Conservation (phyloP, 2,329 filamentous ascomycete genomes). For the Trichoderma endophyticum region DNA sequence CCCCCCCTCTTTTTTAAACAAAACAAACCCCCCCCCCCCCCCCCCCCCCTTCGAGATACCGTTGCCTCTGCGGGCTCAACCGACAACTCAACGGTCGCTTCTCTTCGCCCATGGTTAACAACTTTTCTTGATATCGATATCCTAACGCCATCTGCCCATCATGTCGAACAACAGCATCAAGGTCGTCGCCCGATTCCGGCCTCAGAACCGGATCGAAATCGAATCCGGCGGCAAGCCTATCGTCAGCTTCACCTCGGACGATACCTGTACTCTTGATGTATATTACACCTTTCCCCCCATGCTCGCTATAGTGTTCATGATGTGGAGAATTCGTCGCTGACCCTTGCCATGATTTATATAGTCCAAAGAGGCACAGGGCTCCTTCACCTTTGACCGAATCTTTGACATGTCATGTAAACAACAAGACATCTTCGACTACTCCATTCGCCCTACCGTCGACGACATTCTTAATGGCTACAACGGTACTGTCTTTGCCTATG, state of each 20-base stretch:
- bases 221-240: conserved; percentile 88
- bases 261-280: conserved; percentile 85
- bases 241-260: conserved; percentile 81
- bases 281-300: conserved; percentile 13
- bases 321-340: neutral
- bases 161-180: conserved; percentile 64
- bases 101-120: conserved; percentile 27
- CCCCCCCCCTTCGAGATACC: neutral
- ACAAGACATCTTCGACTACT: conserved; percentile 95
- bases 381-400: conserved; percentile 96
- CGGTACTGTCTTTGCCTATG: conserved; percentile 97
- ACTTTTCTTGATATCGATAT: conserved; percentile 24
- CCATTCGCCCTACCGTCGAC: conserved; percentile 91
- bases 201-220: conserved; percentile 93
- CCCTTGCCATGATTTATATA: conserved; percentile 45
- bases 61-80: conserved; percentile 14
- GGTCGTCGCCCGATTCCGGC: conserved; percentile 97
- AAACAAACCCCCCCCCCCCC: no score
- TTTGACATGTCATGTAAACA: conserved; percentile 93
- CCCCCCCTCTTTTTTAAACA: no score
- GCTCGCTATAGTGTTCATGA: neutral
- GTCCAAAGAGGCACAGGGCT: conserved; percentile 77
- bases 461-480: conserved; percentile 99
- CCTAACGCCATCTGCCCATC: conserved; percentile 37
- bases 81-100: neutral